Base-by-base conservation (phyloP, 2,329 filamentous ascomycete genomes). In the Cytospora schulzeri region DNA sequence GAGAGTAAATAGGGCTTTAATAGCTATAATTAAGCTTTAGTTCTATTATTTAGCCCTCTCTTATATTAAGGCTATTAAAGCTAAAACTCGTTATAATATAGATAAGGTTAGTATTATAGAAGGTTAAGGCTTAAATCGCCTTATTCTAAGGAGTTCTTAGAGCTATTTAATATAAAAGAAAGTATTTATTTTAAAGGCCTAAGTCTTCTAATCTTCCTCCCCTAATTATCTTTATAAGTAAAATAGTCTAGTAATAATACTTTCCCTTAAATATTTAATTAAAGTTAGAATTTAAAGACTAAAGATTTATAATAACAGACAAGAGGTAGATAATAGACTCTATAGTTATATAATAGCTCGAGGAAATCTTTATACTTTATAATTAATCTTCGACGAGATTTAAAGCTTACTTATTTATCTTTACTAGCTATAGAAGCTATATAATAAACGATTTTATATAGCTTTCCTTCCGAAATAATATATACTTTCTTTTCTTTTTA, bases 401-500 rank as follows among this genome's bases (percentile, higher is more conserved):
- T 8, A 14, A 53, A 14, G 7, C 24, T 9, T 24, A 19, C 12
- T 19, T 53, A 28, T 24, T 53, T 29, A 53, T 53, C 26, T 29
- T 53, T 5, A 24, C 45, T 57, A 19, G 35, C 26, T 31, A 57
- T n/a, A n/a, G 5, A 7, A 57, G 55, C 26, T 19, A 57, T 57
- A 45, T 17, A 45, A 57, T 22, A 38, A 11, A 28, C 1, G 9
- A 48, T 15, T 48, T 57, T 45, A 57, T 57, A n/a, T 57, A 12
- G 35, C 4, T 28, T 19, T 57, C 15, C 55, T 57, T 4, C 28
- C 8, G 29, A 19, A 45, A 45, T 15, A 57, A 57, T n/a, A 57
- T 74, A 72, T 41, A 72, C 70, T 59, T 73, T 72, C 14, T 67
- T 71, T 35, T 58, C 68, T 60, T 67, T 5, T 31, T 28, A 35